A percentile compares a stretch with the other conserved stretches of the same genome.
Conservation (phyloP, 73 alveolate genomes). For the Blepharisma japonicum region DNA sequence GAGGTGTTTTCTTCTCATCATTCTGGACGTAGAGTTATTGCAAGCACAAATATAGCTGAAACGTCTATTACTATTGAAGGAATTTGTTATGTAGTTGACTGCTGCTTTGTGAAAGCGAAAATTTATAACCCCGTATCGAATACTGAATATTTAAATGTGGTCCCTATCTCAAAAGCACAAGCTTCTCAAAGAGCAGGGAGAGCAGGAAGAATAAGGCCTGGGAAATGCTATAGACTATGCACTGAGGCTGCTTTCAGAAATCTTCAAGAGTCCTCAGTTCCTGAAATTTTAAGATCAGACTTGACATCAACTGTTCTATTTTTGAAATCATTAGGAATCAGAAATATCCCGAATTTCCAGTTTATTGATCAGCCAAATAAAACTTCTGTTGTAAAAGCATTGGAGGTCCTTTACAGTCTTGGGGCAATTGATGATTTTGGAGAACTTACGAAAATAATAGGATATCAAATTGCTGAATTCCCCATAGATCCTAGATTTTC, state of each 20-base stretch:
- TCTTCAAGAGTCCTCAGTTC: slow-evolving; percentile 64
- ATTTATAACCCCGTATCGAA: slow-evolving; percentile 54
- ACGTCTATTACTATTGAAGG: slow-evolving; percentile 93
- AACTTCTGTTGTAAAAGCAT: slow-evolving; percentile 70
- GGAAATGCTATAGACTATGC: slow-evolving; percentile 86
- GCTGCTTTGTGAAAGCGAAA: slow-evolving; percentile 82
- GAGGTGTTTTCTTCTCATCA: background rate
- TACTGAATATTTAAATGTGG: background rate
- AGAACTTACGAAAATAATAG: slow-evolving; percentile 67
- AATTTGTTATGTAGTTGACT: slow-evolving; percentile 87
- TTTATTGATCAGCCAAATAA: slow-evolving; percentile 76
- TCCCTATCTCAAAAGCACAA: slow-evolving; percentile 28
- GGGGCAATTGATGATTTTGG: slow-evolving; percentile 85
- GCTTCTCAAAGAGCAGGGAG: slow-evolving; percentile 83
- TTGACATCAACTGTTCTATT: slow-evolving; percentile 67
- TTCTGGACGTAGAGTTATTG: slow-evolving; percentile 42
- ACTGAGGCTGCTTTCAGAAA: slow-evolving; percentile 65
- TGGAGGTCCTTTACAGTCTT: slow-evolving; percentile 77
- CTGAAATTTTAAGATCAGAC: slow-evolving; percentile 81
- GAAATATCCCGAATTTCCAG: slow-evolving; percentile 67
- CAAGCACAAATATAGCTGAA: slow-evolving; percentile 91
- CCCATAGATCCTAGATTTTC: slow-evolving; percentile 89
- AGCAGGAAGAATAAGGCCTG: slow-evolving; percentile 88
- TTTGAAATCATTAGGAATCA: slow-evolving; percentile 78
- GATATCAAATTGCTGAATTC: slow-evolving; percentile 81